Percentiles rank a stretch among this genome's conserved stretches.
These are phyloP conservation scores for Fraxinus nigra DNA, from an alignment of 305 asterid species.

Conservation along the genomic window DNA sequence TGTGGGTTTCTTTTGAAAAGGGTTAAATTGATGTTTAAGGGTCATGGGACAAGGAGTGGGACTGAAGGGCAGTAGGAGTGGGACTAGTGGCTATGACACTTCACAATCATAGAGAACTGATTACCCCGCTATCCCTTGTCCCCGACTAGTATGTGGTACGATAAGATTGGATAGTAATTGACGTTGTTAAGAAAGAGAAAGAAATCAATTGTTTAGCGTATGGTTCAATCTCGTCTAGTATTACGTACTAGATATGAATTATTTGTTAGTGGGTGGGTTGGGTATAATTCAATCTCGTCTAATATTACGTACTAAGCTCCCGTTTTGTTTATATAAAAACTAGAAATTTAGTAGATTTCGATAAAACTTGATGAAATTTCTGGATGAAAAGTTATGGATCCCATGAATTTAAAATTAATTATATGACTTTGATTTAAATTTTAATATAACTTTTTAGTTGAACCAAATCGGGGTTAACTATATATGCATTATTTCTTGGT, in stretches of 20 bases:
- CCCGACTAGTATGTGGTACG: background rate
- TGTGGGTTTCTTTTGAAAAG: background rate
- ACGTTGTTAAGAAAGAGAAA: background rate
- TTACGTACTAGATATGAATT: background rate
- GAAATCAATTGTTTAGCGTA: background rate
- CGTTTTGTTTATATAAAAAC: background rate
- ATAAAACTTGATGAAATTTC: background rate
- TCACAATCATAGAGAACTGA: constrained; percentile 33
- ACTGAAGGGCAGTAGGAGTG: constrained; percentile 8
- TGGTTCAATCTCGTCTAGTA: background rate
- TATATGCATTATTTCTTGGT: background rate
- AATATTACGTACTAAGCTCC: background rate
- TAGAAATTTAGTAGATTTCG: background rate
- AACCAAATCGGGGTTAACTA: background rate
- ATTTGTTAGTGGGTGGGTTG: background rate
- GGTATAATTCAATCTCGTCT: background rate
- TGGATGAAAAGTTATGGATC: background rate
- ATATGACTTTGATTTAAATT: background rate
- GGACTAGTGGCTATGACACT: constrained; percentile 32
- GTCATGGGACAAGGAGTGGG: constrained; percentile 27
- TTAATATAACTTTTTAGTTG: too few species aligned
- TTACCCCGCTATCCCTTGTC: constrained; percentile 23
- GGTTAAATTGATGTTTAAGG: background rate
- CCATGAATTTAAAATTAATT: background rate
- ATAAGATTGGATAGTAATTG: background rate